phyloP scores from a whole-genome alignment of 208 protist genomes.

The Acanthamoeba sp. region DNA sequence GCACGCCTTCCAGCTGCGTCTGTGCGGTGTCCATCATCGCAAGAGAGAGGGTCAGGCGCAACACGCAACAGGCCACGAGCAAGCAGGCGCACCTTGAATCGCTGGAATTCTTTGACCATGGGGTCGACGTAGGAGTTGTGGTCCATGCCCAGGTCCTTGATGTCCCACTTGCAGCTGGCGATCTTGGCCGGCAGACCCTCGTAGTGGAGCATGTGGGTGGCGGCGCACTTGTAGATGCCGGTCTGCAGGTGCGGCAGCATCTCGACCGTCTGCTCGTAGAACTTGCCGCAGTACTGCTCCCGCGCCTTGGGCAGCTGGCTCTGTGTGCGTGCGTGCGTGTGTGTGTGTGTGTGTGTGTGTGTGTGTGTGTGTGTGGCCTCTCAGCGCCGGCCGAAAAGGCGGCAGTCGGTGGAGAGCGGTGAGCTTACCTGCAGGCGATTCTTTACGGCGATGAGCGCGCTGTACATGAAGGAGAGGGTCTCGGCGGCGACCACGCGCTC shows the following conservation, averaged over 20 bases:
- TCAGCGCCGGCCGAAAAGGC: too few species aligned
- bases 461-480: constrained; percentile 49
- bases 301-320: neutral
- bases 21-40: neutral
- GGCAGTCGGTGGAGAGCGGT: neutral
- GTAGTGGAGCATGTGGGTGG: constrained; percentile 19
- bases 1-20: constrained; percentile 25
- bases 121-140: constrained; percentile 59
- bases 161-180: constrained; percentile 50
- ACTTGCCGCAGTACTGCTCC: neutral
- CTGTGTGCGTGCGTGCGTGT: too few species aligned
- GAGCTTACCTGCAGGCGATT: neutral
- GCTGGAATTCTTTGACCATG: constrained; percentile 41
- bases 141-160: constrained; percentile 58
- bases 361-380: too few species aligned
- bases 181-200: constrained; percentile 29
- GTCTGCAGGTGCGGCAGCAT: constrained; percentile 23
- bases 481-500: constrained; percentile 42
- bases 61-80: too few species aligned
- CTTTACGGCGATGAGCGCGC: constrained; percentile 11
- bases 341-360: too few species aligned
- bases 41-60: neutral
- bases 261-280: constrained; percentile 49
- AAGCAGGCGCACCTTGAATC: neutral
- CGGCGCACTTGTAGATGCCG: constrained; percentile 26